Evolutionary conservation across 306 rosid species (phyloP), one percentile per base, ranked within the genome.

Genomic region (Cucurbita ficifolia): DNA sequence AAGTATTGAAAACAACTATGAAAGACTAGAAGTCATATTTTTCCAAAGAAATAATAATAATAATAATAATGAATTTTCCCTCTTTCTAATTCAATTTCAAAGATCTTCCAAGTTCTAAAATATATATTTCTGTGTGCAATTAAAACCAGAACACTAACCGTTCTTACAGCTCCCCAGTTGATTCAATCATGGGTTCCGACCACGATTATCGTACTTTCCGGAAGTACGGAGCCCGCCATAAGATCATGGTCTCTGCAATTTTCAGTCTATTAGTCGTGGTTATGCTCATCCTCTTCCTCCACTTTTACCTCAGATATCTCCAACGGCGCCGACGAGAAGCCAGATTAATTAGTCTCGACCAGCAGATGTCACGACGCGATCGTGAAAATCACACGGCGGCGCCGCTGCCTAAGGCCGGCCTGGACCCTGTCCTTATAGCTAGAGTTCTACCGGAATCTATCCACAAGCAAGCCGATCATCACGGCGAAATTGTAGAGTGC

Each of bases 171-270:
- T 68, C 57, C 12, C 7, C 24, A 7, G 6, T 69, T 69, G 24
- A 24, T 48, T 46, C 57, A 48, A 69, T 8, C 53, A 69, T 69
- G 74, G 57, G 74, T 5, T 69, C 74, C 74, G 74, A 69, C 57
- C 57, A 69, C 24, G 74, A 68, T 0, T 54, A 69, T 49, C 56
- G 33, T 46, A 38, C 21, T 22, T 4, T 45, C 1, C 53, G 74
- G 14, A 69, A 29, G 19, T 48, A 48, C 74, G 43, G 43, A 13
- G 5, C 17, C 21, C 74, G 57, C 57, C 74, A 69, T 43, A 48
- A 24, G 74, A 48, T 69, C 43, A 24, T 48, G 74, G 2, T 69
- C 6, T 69, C 74, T 48, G 57, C 74, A 6, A 48, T 69, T 29
- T 69, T 69, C 57, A 69, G 74, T 69, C 53, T 69, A 2, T 69